These are phyloP conservation scores for Penicillium coprophilum DNA, from an alignment of 495 filamentous ascomycete genomes.

Conservation along the genomic window DNA sequence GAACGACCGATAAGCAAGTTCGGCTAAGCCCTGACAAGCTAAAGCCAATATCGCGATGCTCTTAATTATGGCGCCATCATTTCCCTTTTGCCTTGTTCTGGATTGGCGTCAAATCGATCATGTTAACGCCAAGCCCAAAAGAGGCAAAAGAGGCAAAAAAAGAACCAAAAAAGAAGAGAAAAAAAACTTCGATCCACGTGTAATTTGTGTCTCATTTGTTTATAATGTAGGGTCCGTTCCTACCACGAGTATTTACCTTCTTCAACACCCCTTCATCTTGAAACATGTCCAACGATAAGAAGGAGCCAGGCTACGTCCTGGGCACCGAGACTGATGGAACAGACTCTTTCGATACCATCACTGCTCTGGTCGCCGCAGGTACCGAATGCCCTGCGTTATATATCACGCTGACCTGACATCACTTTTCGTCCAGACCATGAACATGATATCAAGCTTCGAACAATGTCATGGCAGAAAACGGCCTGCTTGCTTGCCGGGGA, in stretches of 20 bases:
- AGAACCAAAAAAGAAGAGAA: not conserved
- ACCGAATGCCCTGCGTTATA: not conserved
- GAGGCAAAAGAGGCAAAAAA: not conserved
- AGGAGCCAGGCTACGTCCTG: slow-evolving; percentile 10
- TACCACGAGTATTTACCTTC: not conserved
- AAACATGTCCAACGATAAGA: slow-evolving; percentile 19
- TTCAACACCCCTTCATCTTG: not conserved
- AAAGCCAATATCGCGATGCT: slow-evolving; percentile 12
- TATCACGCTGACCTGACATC: not conserved
- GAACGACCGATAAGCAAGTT: not conserved
- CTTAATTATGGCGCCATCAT: slow-evolving; percentile 19
- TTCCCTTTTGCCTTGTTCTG: not conserved
- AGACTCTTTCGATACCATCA: slow-evolving; percentile 23
- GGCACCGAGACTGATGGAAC: slow-evolving; percentile 17
- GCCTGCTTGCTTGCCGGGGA: slow-evolving; percentile 46
- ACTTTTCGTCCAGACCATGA: slow-evolving; percentile 31
- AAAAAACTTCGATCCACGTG: not conserved
- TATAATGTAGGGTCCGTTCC: not conserved
- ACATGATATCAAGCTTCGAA: slow-evolving; percentile 49
- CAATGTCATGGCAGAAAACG: slow-evolving; percentile 51
- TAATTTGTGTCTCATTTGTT: not conserved
- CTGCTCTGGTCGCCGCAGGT: slow-evolving; percentile 31
- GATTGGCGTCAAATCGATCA: not conserved
- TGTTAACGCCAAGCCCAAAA: not conserved
- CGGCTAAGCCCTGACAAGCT: not conserved